Evolutionary conservation across 2,329 filamentous ascomycete genomes (phyloP), one percentile per base, ranked within the genome.

Genomic region (Hansfordia pulvinata): DNA sequence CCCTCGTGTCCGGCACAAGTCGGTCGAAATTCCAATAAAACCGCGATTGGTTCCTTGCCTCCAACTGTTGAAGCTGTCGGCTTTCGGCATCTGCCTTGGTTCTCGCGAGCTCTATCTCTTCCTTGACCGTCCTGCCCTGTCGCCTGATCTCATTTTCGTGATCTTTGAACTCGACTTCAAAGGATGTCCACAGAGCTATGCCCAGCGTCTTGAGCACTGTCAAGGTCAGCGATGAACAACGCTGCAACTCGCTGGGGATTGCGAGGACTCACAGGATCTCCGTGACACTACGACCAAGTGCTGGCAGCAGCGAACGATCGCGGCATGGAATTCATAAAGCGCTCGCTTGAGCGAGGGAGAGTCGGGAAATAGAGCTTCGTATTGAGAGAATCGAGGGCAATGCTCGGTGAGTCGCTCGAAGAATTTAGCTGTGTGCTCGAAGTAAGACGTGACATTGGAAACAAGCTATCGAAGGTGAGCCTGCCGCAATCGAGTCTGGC

Each of bases 301-400:
- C 13, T 40, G 44, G 31, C 51, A 55, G 25, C 50, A 52, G 2
- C 37, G 35, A 22, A 56, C 33, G 4, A 56, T 43, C 0, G 43
- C 36, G 1, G 49, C 46, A 25, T 55, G 41, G 25, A 55, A 56
- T 8, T 37, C 34, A 26, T 41, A 51, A 8, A 58, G 37, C 1
- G 47, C 38, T 18, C 40, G 34, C 21, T 51, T 50, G 13, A 57
- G 40, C 15, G 41, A 36, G 4, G 20, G 20, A 2, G 52, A 56
- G 2, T 31, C 38, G 5, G 49, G 46, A 32, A 47, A 57, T 2
- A 58, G 35, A 3, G 40, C 39, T 29, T 45, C 42, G 25, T 57
- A 57, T 30, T 56, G 43, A 16, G 36, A 33, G n/a, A 53, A 52
- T n/a, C 41, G 35, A 2, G 56, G 56, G 27, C 40, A 53, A n/a